Conservation (phyloP, 768 basidiomycete genomes). For the Hericium erinaceus region DNA sequence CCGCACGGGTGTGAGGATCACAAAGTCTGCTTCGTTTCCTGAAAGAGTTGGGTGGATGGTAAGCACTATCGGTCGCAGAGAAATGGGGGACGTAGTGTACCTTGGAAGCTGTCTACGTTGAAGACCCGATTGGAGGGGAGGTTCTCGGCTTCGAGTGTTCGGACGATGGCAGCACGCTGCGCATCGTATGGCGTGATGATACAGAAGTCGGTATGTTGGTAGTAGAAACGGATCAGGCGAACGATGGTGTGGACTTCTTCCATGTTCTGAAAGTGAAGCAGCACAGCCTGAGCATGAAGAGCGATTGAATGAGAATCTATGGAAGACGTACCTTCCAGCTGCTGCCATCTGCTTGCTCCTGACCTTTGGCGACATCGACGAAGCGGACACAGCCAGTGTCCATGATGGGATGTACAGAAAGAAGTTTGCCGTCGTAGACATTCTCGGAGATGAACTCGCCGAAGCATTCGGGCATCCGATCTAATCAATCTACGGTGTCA, state of each 20-base stretch:
- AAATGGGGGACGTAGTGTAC: slow-evolving; percentile 17
- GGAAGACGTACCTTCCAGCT: slow-evolving; percentile 34
- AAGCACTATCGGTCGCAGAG: not conserved
- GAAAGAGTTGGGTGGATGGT: not conserved
- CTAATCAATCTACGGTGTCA: slow-evolving; percentile 18
- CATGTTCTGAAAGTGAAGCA: slow-evolving; percentile 26
- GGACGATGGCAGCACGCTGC: slow-evolving; percentile 35
- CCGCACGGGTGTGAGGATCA: slow-evolving; percentile 41
- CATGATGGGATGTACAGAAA: slow-evolving; percentile 27
- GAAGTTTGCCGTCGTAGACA: slow-evolving; percentile 33
- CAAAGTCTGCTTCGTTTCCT: slow-evolving; percentile 44
- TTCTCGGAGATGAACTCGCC: slow-evolving; percentile 40
- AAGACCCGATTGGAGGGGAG: slow-evolving; percentile 31
- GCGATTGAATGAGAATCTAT: too few relatives aligned
- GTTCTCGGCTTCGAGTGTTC: slow-evolving; percentile 22
- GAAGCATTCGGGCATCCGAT: slow-evolving; percentile 41
- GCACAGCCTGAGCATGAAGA: not conserved
- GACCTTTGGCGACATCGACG: slow-evolving; percentile 31
- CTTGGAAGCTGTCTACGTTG: slow-evolving; percentile 51
- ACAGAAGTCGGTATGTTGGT: slow-evolving; percentile 27
- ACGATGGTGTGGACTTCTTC: slow-evolving; percentile 32
- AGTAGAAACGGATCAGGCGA: slow-evolving; percentile 34
- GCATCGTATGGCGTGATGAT: slow-evolving; percentile 48
- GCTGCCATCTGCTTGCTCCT: slow-evolving; percentile 27
- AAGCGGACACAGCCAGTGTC: slow-evolving; percentile 32